Evolutionary conservation across 2,329 filamentous ascomycete species (phyloP), one percentile per base, ranked within the genome.

Genomic region (Pyrenochaeta sp.): DNA sequence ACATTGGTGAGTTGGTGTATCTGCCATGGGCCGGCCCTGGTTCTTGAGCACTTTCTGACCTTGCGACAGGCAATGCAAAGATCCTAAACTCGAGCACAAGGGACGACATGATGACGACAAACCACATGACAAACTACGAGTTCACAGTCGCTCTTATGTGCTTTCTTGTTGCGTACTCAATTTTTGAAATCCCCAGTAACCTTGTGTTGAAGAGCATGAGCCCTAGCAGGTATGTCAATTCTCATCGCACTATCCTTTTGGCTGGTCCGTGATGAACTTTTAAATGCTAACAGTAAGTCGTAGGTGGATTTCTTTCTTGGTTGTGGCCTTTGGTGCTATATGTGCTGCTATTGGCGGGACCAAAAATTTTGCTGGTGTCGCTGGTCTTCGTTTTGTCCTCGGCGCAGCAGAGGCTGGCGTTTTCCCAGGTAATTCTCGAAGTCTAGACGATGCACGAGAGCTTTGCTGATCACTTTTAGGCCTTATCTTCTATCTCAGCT

Each of bases 51-150:
- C n/a, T n/a, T n/a, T n/a, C n/a, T n/a, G n/a, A n/a, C n/a, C n/a
- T n/a, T n/a, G n/a, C n/a, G n/a, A n/a, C n/a, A n/a, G 88, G 88
- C 94, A 15, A 80, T 96, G 67, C 84, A 29, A 84, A 82, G 63
- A 81, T 87, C 29, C 75, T 88, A 49, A 87, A 88, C 61, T 71
- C 77, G 14, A 74, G 79, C 7, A 80, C 79, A 1, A 63, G 76
- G 27, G 74, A 88, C 63, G 83, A 87, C 69, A 77, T 88, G 55
- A 78, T 86, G 32, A 74, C 75, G 10, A 79, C 82, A 60, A 84
- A 83, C 4, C 54, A 76, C 53, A 86, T 87, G 79, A 81, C 79
- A 2, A 74, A 79, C 39, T 75, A 78, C 62, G 75, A 87, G 60
- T 88, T 36, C 18, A 53, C 45, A 4, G 50, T 59, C 23, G 55